A percentile compares a stretch with the other conserved stretches of the same genome.
Conservation (phyloP, 1,284 basidiomycete genomes). For the Macrocybe sp. region DNA sequence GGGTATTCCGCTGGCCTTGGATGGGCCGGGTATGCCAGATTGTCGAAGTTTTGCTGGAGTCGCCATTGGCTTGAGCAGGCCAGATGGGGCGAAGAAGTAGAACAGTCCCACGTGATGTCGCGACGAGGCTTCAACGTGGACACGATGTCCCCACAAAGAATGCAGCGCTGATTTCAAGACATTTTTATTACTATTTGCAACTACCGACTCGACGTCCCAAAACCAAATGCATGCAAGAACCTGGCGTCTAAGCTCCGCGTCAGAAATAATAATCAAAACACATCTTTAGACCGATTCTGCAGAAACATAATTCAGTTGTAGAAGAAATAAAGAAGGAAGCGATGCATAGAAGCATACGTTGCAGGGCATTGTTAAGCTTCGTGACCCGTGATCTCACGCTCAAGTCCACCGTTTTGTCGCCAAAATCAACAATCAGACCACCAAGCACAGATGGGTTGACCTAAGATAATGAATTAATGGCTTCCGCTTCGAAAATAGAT, state of each 20-base stretch:
- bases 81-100: too few species aligned
- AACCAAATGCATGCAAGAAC: background rate
- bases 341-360: conserved; percentile 45
- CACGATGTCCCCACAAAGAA: too few species aligned
- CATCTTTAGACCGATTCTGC: conserved; percentile 18
- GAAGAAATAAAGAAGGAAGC: background rate
- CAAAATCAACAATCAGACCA: conserved; percentile 94
- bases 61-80: background rate
- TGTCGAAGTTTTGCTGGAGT: conserved; percentile 50
- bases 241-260: background rate
- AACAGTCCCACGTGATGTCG: too few species aligned
- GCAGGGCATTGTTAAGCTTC: conserved; percentile 87
- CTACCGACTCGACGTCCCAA: background rate
- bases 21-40: conserved; percentile 58
- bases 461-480: conserved; percentile 32
- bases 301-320: background rate
- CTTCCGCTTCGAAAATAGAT: background rate
- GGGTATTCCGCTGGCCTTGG: conserved; percentile 53
- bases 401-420: conserved; percentile 96
- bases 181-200: too few species aligned
- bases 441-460: conserved; percentile 87
- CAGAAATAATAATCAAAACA: background rate
- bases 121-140: too few species aligned
- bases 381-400: conserved; percentile 91
- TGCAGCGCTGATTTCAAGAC: too few species aligned